Base-by-base conservation (phyloP, 805 yeast species). In the Yarrowia yakushimensis region DNA sequence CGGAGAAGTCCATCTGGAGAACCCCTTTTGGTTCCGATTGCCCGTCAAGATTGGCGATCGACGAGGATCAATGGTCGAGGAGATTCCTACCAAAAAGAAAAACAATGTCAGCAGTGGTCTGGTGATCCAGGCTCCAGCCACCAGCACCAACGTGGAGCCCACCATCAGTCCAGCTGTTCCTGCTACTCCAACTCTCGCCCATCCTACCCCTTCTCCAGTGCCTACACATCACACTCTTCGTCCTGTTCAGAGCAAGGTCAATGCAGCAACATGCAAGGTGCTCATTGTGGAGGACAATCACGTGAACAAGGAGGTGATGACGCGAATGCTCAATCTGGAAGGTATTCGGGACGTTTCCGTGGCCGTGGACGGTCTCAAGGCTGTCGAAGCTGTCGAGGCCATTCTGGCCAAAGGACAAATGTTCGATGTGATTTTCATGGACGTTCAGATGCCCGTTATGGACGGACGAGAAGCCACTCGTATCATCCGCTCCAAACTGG, bases 381-480 rank as follows among this genome's bases (percentile, higher is more conserved):
- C 97, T 0, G 83, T 92, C 37, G 79, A 78, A 33, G 61, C 61
- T 0, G 85, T 90, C 1, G 78, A 81, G 65, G 79, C 77, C 28
- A 76, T 85, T 1, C 67, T 75, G 18, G 66, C 42, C 1, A 62
- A 57, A 7, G 65, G 64, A 15, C 23, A 63, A 31, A 59, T 63
- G 34, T 91, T 80, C 71, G 94, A 90, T 71, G 74, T 93, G 60
- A 84, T 93, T 1, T 90, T 93, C 71, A 93, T 93, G 99, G 99
- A 93, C 74, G 96, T 93, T 57, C 97, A 93, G 74, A 93, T 93
- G 98, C 98, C 98, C 2, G 86, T 84, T 68, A 79, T 92, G 67
- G 97, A 93, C 71, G 99, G 99, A 6, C 75, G 91, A 25, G 78
- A 85, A 27, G 96, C 98, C 0, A 92, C 98, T 0, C 83, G 79